Conservation (phyloP, 495 filamentous ascomycete genomes). For the Hyaloscypha finlandica region DNA sequence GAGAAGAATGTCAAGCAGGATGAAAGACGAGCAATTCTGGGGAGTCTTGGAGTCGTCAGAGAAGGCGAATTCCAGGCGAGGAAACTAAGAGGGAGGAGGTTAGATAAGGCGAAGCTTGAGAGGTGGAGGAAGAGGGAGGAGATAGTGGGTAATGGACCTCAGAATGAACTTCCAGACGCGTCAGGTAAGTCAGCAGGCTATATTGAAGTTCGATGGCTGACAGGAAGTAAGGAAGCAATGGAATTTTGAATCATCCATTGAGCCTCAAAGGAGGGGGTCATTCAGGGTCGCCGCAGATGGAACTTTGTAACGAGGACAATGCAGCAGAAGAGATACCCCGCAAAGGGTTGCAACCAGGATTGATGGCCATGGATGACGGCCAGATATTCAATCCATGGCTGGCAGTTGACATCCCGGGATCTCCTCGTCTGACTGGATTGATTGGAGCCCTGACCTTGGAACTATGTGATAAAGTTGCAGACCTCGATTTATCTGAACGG, state of each 20-base stretch:
- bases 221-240: no score
- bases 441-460: neutral
- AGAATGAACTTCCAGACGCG: neutral
- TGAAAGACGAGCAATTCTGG: neutral
- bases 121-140: neutral
- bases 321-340: neutral
- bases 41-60: neutral
- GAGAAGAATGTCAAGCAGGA: neutral
- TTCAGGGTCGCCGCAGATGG: no score
- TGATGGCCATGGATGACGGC: neutral
- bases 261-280: no score
- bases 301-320: no score
- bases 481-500: neutral
- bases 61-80: neutral
- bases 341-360: neutral
- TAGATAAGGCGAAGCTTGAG: neutral
- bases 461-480: neutral
- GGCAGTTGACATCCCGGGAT: neutral
- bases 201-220: neutral
- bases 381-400: neutral
- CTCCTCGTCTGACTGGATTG: conserved; percentile 1
- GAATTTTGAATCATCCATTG: no score
- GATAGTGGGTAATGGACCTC: no score
- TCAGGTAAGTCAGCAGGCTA: neutral
- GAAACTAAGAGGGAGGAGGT: neutral